Percentiles rank a stretch among this genome's conserved stretches.
Evolutionary conservation across 2,329 filamentous ascomycete species (phyloP).

Genomic region (Coniella vitis): DNA sequence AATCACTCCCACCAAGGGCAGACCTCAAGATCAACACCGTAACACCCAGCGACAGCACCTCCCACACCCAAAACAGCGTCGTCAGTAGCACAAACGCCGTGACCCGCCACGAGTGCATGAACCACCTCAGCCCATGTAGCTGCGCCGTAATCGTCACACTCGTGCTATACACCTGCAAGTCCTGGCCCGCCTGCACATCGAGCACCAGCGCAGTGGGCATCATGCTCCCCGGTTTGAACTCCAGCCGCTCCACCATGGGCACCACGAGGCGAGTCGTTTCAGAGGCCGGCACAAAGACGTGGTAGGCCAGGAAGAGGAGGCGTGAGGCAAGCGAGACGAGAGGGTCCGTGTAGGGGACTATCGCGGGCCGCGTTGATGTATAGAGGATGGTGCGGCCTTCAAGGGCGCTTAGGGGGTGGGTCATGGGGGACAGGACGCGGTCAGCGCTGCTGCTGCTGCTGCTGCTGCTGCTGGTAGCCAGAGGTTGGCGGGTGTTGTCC

Average conservation of each 20-base stretch:
- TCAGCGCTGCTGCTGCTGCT: neutral
- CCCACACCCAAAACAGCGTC: conserved; percentile 67
- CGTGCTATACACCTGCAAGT: conserved; percentile 70
- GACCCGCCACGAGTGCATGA: conserved; percentile 81
- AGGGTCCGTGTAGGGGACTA: conserved; percentile 72
- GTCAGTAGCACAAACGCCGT: conserved; percentile 64
- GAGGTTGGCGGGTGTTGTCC: conserved; percentile 21
- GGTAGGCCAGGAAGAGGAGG: conserved; percentile 58
- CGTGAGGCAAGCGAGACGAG: conserved; percentile 57
- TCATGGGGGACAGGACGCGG: conserved; percentile 2
- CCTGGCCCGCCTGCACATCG: conserved; percentile 63
- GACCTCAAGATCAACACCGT: conserved; percentile 54
- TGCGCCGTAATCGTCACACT: conserved; percentile 64
- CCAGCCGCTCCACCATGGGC: conserved; percentile 65
- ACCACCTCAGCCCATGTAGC: conserved; percentile 69
- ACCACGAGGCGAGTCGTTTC: conserved; percentile 61
- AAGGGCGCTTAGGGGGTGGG: conserved; percentile 26
- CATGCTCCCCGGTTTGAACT: conserved; percentile 44
- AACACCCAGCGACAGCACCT: conserved; percentile 58
- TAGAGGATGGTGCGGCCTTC: conserved; percentile 42
- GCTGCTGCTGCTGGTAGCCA: too few relatives aligned
- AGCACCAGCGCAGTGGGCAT: conserved; percentile 43
- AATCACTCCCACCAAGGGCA: conserved; percentile 22
- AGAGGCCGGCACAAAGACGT: conserved; percentile 56
- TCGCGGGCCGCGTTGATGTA: conserved; percentile 64